These are phyloP conservation scores for Tolypocladium pustulatum DNA, from an alignment of 2,329 filamentous ascomycete species.

Conservation along the genomic window DNA sequence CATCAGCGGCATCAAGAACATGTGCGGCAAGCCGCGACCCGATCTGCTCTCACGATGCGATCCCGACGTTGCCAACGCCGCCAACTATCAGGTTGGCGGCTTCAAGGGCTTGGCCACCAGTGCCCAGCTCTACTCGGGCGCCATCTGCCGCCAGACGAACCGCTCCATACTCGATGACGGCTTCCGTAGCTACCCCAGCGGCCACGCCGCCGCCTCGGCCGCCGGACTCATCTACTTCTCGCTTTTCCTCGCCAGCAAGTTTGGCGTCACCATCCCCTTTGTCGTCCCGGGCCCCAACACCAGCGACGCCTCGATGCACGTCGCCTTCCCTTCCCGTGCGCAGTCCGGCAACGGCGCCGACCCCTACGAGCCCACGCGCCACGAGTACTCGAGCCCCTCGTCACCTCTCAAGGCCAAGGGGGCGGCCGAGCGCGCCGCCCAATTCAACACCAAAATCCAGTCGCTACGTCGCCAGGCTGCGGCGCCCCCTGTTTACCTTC, in stretches of 20 bases:
- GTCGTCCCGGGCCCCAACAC: slow-evolving; percentile 37
- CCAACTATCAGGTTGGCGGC: slow-evolving; percentile 52
- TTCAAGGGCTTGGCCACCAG: slow-evolving; percentile 39
- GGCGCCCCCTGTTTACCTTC: slow-evolving; percentile 69
- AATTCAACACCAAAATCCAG: slow-evolving; percentile 21
- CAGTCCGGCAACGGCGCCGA: slow-evolving; percentile 27
- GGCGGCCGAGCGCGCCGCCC: slow-evolving; percentile 8
- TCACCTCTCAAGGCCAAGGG: slow-evolving; percentile 16
- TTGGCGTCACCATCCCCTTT: slow-evolving; percentile 64
- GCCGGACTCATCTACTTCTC: slow-evolving; percentile 77
- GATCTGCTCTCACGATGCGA: slow-evolving; percentile 74
- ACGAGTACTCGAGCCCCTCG: slow-evolving; percentile 5
- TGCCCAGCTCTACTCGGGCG: slow-evolving; percentile 61
- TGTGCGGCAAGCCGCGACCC: slow-evolving; percentile 61
- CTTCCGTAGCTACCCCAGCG: slow-evolving; percentile 63
- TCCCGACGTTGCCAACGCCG: slow-evolving; percentile 58
- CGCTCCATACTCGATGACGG: slow-evolving; percentile 58
- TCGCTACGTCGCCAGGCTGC: slow-evolving; percentile 58
- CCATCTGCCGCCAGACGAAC: slow-evolving; percentile 64
- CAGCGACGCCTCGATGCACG: slow-evolving; percentile 36
- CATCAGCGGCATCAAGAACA: slow-evolving; percentile 76
- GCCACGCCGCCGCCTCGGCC: slow-evolving; percentile 56
- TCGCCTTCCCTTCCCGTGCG: slow-evolving; percentile 67
- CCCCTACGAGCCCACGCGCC: slow-evolving; percentile 22
- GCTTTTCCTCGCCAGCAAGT: slow-evolving; percentile 78